Evolutionary conservation across 495 filamentous ascomycete genomes (phyloP), one percentile per base, ranked within the genome.

Genomic region (Letharia lupina): DNA sequence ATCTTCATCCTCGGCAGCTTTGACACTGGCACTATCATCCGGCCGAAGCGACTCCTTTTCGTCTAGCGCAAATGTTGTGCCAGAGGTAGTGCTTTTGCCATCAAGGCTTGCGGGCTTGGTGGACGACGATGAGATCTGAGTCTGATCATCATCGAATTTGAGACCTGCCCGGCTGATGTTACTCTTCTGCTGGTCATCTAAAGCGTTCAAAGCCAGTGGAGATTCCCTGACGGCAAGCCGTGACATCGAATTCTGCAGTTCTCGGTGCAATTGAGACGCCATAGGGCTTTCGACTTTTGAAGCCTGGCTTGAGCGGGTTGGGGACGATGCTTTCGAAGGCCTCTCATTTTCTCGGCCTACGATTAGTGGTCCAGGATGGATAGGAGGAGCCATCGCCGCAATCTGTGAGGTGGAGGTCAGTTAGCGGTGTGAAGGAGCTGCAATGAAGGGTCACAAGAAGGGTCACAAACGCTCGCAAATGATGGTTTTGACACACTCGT

Each of bases 11-110:
- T 96, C 92, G 15, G 86, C 85, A 41, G 91, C 92, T 75, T 93
- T 91, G 28, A 93, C 86, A 72, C 91, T 96, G 23, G 93, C 93
- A 73, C 93, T 96, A 69, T 97, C 93, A 77, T 96, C 93, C 6
- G 92, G 93, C 4, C 91, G 88, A 40, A 96, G 79, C 15, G 93
- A 96, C 70, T 96, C 92, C 72, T 96, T 97, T 75, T 97, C 93
- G 72, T 97, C 93, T 75, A 96, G 79, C 20, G 89, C 91, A 76
- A 94, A 96, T 4, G 92, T 96, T 3, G 89, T 93, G 23, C 88
- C 91, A 28, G 93, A 97, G 16, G 89, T 88, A 70, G 93, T 89
- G 74, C 91, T 96, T 76, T 96, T 96, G 39, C 89, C 91, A 72
- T 96, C 91, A 23, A 95, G 80, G 71, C 91, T 96, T 56, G 90